Base-by-base conservation (phyloP, 1,284 basidiomycete genomes). In the Abortiporus biennis region DNA sequence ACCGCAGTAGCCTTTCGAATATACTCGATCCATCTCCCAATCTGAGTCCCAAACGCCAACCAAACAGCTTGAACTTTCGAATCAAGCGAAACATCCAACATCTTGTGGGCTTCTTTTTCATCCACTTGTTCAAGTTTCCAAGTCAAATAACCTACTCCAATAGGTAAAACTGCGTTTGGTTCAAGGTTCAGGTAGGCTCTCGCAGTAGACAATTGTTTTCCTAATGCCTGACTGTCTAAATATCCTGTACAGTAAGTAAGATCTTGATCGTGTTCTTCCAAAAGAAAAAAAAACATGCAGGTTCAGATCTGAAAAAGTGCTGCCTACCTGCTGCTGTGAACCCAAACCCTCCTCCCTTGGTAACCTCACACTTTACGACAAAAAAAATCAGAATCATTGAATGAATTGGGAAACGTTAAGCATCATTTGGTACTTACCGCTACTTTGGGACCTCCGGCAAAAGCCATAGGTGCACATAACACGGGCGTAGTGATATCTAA, bases 121-220 rank as follows among this genome's bases (percentile, higher is more conserved):
- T 63, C 54, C 37, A 68, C 58, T 43, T 79, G 74, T 34, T 85
- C 81, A n/a, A 89, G 68, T 45, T 69, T 68, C 85, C 84, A 89
- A 8, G 65, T 72, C 22, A 89, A 64, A 55, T 78, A 85, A 4
- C 85, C 85, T n/a, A 83, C 71, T 27, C 86, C 86, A 44, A 89
- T 69, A n/a, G 71, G 73, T 35, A 85, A 62, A 4, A 62, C 56
- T 2, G 60, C 59, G 27, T 60, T 48, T 30, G 61, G 54, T 9
- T 56, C 40, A 15, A 60, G 46, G 24, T 56, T 55, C 27, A 77
- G 61, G 41, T 43, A 46, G 19, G 58, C 51, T 11, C 74, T 73
- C 17, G 74, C 76, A 22, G 72, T 51, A 20, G 58, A 56, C 24
- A 86, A 54, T 51, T 85, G 74, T 32, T 63, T 50, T 42, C 53